Conservation (phyloP, 2,329 filamentous ascomycete genomes). For the Emmonsia crescens region DNA sequence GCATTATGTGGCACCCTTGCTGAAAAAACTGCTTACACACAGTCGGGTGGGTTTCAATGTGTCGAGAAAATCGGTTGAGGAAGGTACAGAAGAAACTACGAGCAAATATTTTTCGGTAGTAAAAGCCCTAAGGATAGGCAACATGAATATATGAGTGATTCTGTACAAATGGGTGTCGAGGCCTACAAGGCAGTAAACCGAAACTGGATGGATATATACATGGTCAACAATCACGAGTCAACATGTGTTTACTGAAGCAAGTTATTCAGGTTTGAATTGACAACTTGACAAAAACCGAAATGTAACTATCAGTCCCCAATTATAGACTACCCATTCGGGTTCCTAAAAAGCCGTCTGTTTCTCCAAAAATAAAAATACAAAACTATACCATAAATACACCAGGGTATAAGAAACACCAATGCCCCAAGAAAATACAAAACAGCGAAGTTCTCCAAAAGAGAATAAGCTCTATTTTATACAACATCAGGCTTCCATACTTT, state of each 20-base stretch:
- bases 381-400: not conserved
- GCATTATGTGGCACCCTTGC: not conserved
- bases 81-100: not conserved
- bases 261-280: not conserved
- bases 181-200: not conserved
- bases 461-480: not conserved
- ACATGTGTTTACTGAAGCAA: not conserved
- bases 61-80: not conserved
- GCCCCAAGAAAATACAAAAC: not conserved
- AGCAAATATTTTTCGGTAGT: not conserved
- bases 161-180: not conserved
- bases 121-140: not conserved
- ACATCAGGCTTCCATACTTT: not conserved
- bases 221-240: not conserved
- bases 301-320: not conserved
- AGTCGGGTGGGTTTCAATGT: not conserved
- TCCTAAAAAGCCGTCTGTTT: not conserved
- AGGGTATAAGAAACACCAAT: not conserved
- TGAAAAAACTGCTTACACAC: not conserved
- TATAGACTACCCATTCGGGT: not conserved
- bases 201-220: not conserved
- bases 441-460: not conserved
- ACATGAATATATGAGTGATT: not conserved
- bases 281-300: not conserved
- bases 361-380: not conserved